Evolutionary conservation across 164 flowering plant genomes (phyloP), one percentile per base, ranked within the genome.

Genomic region (Platanus orientalis): DNA sequence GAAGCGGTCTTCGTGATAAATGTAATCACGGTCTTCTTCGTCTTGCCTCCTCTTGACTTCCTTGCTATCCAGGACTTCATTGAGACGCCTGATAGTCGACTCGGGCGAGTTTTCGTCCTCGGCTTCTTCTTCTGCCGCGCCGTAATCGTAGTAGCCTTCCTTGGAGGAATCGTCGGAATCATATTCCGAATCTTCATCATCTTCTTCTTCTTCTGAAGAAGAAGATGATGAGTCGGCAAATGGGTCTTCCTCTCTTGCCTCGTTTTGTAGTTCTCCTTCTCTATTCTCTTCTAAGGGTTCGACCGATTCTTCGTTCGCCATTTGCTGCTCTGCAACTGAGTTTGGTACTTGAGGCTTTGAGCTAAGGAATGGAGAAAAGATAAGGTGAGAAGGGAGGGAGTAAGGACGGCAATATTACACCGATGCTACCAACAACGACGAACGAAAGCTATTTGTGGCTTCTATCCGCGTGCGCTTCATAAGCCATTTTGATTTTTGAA

Each of bases 61-160:
- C 62, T 61, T 74, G 68, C 83, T 69, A 2, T 77, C 45, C 23
- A 85, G 73, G 19, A 74, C 53, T 5, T 47, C 40, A 7, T 11
- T 28, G 63, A 83, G 72, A 16, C 60, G 70, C 42, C 39, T 45
- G 16, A 81, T 20, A 71, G 76, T 83, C 49, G 72, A 42, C 48
- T 87, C 88, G 1, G 73, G 61, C 16, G 79, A 64, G 64, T 78
- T 57, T 25, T 84, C 84, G 19, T 72, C 66, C 12, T 65, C 70
- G 0, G 51, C 53, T 9, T 66, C 72, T 0, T 52, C 64, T 1
- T 47, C n/a, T n/a, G n/a, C 71, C 11, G 44, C 61, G 36, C n/a
- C 34, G 7, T 13, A 19, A 48, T 13, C n/a, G 50, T 44, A 20
- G 17, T 13, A 60, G 57, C 52, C 75, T 16, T 44, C 64, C n/a